Evolutionary conservation across 164 flowering plant genomes (phyloP), one percentile per base, ranked within the genome.

Genomic region (Santalum album): DNA sequence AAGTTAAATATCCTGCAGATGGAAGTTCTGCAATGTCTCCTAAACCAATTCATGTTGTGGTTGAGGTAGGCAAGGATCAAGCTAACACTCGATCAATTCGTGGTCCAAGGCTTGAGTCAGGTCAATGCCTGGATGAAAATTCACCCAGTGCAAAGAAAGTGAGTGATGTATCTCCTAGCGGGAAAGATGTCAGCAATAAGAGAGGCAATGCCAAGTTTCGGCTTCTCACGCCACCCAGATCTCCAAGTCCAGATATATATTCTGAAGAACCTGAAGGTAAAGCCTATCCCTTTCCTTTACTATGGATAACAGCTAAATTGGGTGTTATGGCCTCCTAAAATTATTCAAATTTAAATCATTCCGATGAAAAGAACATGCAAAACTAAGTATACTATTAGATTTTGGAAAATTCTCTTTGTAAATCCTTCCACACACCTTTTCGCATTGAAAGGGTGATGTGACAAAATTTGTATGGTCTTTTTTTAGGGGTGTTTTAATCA

Each of bases 211-310:
- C 18, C 27, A 29, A 43, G 52, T 54, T 45, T 32, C 61, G 16
- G 43, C 61, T 74, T 46, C 61, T 60, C 36, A 53, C 74, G 25
- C 74, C 74, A 49, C 67, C 76, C 12, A 67, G 83, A 66, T 72
- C 80, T 62, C 69, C 72, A 14, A 71, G 77, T 60, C 74, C 79
- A 14, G 83, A 72, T 51, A 58, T 59, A 26, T 58, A 57, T 57
- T 35, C 58, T 20, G 51, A 67, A 15, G 69, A 61, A 16, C 64
- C 68, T 43, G 56, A 79, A 53, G 88, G 90, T 86, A 76, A 70
- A 50, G 49, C 20, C n/a, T 38, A 12, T 14, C 42, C 7, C 12
- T 6, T 32, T 32, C 36, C 1, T 32, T 1, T 0, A 12, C 12
- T 32, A 12, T 32, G 36, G 36, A n/a, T n/a, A n/a, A n/a, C n/a